Percentiles rank a stretch among this genome's conserved stretches.
Evolutionary conservation across 23 red algal genomes (phyloP).

Genomic region (Gracilaria vermiculophylla): DNA sequence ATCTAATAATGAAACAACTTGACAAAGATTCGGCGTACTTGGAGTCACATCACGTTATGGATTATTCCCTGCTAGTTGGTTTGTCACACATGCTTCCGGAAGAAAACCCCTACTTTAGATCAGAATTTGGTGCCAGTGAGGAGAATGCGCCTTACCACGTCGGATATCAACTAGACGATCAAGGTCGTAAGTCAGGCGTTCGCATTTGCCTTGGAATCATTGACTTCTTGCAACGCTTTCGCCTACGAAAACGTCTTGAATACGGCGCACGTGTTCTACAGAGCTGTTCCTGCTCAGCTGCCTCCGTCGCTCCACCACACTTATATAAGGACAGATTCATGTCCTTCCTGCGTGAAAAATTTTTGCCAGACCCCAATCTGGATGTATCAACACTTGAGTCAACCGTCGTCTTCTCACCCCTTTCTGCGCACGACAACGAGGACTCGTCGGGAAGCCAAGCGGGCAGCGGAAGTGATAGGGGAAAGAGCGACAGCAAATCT

Average conservation of each 20-base stretch:
- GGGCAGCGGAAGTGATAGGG: background rate
- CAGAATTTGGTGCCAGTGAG: constrained; percentile 52
- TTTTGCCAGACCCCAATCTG: constrained; percentile 68
- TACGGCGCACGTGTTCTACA: constrained; percentile 65
- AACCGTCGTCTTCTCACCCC: background rate
- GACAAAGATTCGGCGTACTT: constrained; percentile 76
- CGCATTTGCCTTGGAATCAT: constrained; percentile 86
- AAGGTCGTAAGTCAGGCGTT: constrained; percentile 51
- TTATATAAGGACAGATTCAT: constrained; percentile 73
- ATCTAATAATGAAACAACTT: constrained; percentile 63
- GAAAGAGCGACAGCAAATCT: background rate
- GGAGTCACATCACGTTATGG: constrained; percentile 77
- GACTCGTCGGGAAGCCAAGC: background rate
- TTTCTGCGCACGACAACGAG: background rate
- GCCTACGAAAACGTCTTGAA: constrained; percentile 74
- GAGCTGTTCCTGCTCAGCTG: constrained; percentile 41
- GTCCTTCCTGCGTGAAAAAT: constrained; percentile 46
- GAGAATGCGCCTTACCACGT: constrained; percentile 67
- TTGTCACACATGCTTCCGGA: constrained; percentile 74
- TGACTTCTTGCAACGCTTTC: constrained; percentile 83
- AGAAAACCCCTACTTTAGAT: constrained; percentile 42
- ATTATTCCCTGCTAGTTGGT: constrained; percentile 87
- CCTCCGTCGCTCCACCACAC: constrained; percentile 63
- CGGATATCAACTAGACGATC: constrained; percentile 46
- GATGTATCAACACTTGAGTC: constrained; percentile 50